Percentiles rank a stretch among this genome's conserved stretches.
phyloP scores from a whole-genome alignment of 306 rosid species.

The Inga leiocalycina region DNA sequence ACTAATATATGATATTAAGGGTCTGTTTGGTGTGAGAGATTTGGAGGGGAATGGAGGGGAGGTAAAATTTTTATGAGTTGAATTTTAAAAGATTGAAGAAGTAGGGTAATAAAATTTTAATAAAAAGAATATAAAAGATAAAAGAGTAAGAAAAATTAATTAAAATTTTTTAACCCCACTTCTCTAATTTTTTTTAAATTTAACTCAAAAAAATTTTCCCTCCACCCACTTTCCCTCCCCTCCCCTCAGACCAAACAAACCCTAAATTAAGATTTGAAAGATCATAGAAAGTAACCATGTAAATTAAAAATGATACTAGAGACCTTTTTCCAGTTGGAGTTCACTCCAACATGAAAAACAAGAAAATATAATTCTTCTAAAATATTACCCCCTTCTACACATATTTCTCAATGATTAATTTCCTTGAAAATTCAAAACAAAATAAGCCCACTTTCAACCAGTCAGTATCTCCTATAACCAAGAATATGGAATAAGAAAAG shows the following conservation, averaged over 20 bases:
- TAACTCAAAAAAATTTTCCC: too few relatives aligned
- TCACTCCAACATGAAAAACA: neutral
- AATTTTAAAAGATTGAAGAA: too few relatives aligned
- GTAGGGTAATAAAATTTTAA: too few relatives aligned
- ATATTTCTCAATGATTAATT: neutral
- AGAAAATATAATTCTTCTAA: slow-evolving; percentile 1
- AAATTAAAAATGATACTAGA: neutral
- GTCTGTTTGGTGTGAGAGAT: too few relatives aligned
- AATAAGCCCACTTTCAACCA: neutral
- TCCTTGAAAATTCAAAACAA: neutral
- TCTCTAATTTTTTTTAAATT: too few relatives aligned
- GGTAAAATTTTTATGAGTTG: too few relatives aligned
- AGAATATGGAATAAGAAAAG: neutral
- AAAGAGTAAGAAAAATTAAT: too few relatives aligned
- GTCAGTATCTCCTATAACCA: neutral
- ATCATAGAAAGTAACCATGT: neutral
- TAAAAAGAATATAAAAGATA: too few relatives aligned
- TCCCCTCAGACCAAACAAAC: too few relatives aligned
- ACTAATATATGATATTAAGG: neutral
- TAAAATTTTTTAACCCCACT: too few relatives aligned
- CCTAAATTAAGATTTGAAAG: slow-evolving; percentile 2
- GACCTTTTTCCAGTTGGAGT: neutral
- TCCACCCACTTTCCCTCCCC: too few relatives aligned
- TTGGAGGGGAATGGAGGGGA: too few relatives aligned
- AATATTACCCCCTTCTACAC: neutral